A percentile compares a stretch with the other conserved stretches of the same genome.
phyloP scores from a whole-genome alignment of 2,329 filamentous ascomycete genomes.

The Cytospora paraplurivora region DNA sequence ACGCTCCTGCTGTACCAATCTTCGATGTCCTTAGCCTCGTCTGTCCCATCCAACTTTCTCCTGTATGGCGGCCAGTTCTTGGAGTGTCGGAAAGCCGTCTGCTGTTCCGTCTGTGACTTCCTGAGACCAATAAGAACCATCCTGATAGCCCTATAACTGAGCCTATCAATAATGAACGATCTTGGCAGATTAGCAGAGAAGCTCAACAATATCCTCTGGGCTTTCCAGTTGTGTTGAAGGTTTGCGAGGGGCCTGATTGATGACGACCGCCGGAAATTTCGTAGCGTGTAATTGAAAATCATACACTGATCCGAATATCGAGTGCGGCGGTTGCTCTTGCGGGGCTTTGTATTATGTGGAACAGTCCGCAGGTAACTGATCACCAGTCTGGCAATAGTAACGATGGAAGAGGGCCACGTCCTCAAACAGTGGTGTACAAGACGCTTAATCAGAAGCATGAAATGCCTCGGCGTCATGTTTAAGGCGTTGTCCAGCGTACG shows the following conservation, averaged over 20 bases:
- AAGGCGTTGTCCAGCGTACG: conserved; percentile 30
- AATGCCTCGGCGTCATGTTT: conserved; percentile 34
- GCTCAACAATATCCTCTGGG: conserved; percentile 55
- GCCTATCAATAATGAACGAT: conserved; percentile 52
- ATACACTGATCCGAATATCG: conserved; percentile 38
- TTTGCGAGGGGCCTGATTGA: conserved; percentile 37
- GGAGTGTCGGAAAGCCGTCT: conserved; percentile 50
- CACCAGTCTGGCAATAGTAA: conserved; percentile 35
- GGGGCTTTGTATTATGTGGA: background rate
- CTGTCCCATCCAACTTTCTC: conserved; percentile 58
- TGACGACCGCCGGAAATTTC: conserved; percentile 41
- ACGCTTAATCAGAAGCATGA: conserved; percentile 33
- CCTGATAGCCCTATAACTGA: conserved; percentile 58
- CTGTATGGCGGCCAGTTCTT: conserved; percentile 64
- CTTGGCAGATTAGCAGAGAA: conserved; percentile 52
- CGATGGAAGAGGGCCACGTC: conserved; percentile 37
- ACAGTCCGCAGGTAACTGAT: conserved; percentile 34
- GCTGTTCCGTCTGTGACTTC: conserved; percentile 54
- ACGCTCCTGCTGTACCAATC: conserved; percentile 58
- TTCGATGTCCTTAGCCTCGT: conserved; percentile 54
- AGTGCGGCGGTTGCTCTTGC: conserved; percentile 24
- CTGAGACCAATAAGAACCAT: conserved; percentile 54
- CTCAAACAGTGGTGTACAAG: conserved; percentile 36
- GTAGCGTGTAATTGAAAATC: conserved; percentile 46
- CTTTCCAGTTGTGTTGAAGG: conserved; percentile 57